phyloP scores from a whole-genome alignment of 1,284 basidiomycete genomes.

The Waitea zeae region DNA sequence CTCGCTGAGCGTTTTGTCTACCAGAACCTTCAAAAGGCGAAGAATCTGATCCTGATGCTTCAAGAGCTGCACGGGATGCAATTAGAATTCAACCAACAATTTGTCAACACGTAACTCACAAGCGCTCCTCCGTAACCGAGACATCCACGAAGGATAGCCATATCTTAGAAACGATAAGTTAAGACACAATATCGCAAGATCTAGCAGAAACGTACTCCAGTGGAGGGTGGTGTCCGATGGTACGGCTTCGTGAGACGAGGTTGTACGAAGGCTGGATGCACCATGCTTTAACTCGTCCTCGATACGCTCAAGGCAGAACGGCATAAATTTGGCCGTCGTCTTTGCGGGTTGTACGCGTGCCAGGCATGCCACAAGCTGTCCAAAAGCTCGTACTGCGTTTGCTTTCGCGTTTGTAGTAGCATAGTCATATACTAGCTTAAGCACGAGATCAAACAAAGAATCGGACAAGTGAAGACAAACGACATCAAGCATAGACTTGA shows the following conservation, averaged over 20 bases:
- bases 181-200: slow-evolving; percentile 3
- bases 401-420: slow-evolving; percentile 75
- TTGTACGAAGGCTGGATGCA: slow-evolving; percentile 83
- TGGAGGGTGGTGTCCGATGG: slow-evolving; percentile 87
- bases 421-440: slow-evolving; percentile 79
- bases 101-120: slow-evolving; percentile 23
- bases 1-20: slow-evolving; percentile 76
- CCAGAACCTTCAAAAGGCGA: slow-evolving; percentile 49
- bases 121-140: slow-evolving; percentile 53
- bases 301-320: slow-evolving; percentile 69
- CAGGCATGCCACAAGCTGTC: slow-evolving; percentile 78
- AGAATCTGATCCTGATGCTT: slow-evolving; percentile 56
- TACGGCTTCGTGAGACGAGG: slow-evolving; percentile 66
- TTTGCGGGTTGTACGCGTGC: slow-evolving; percentile 66
- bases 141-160: slow-evolving; percentile 64
- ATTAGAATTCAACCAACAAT: neutral
- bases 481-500: slow-evolving; percentile 72
- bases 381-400: slow-evolving; percentile 82
- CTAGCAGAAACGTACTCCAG: slow-evolving; percentile 54
- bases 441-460: slow-evolving; percentile 70
- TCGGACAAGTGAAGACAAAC: slow-evolving; percentile 84
- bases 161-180: slow-evolving; percentile 29
- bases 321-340: slow-evolving; percentile 69
- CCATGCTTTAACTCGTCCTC: slow-evolving; percentile 79
- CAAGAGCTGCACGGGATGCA: slow-evolving; percentile 32